Conservation (phyloP, 2,329 filamentous ascomycete species). For the Aureobasidium melanogenum region DNA sequence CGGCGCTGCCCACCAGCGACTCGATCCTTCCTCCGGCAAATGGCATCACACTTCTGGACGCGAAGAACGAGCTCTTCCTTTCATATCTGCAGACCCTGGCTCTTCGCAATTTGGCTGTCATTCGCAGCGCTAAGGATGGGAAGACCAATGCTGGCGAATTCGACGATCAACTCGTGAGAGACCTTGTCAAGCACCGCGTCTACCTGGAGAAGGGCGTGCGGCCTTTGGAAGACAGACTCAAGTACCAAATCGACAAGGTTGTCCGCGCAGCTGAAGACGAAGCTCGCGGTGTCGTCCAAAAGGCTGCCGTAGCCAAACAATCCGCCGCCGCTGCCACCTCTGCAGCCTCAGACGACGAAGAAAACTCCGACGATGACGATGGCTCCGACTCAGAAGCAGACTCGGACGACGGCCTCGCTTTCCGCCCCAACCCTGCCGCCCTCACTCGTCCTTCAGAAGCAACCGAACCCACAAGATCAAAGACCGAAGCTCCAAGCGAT, state of each 20-base stretch:
- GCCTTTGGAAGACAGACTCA: slow-evolving; percentile 79
- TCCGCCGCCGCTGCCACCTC: slow-evolving; percentile 16
- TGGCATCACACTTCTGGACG: slow-evolving; percentile 87
- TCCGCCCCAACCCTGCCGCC: slow-evolving; percentile 51
- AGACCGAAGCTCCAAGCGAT: slow-evolving; percentile 31
- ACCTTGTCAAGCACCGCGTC: slow-evolving; percentile 82
- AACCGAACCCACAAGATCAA: slow-evolving; percentile 17
- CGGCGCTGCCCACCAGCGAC: slow-evolving; percentile 45
- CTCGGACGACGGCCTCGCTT: slow-evolving; percentile 48
- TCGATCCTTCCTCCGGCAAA: slow-evolving; percentile 64
- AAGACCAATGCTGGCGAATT: slow-evolving; percentile 28
- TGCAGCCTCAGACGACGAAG: slow-evolving; percentile 15
- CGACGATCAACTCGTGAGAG: slow-evolving; percentile 64
- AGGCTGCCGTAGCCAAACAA: slow-evolving; percentile 25
- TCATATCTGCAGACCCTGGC: slow-evolving; percentile 93
- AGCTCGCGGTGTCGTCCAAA: slow-evolving; percentile 37
- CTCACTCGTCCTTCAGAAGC: slow-evolving; percentile 25
- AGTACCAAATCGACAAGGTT: slow-evolving; percentile 94
- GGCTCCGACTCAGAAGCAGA: slow-evolving; percentile 32
- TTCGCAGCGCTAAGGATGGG: slow-evolving; percentile 26
- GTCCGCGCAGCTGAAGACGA: slow-evolving; percentile 76
- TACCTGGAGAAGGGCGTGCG: slow-evolving; percentile 89
- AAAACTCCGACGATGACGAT: slow-evolving; percentile 25
- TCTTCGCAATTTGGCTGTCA: slow-evolving; percentile 48
- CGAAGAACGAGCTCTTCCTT: slow-evolving; percentile 94